phyloP scores from a whole-genome alignment of 2,329 filamentous ascomycete species.

The Trichoderma hamatum region DNA sequence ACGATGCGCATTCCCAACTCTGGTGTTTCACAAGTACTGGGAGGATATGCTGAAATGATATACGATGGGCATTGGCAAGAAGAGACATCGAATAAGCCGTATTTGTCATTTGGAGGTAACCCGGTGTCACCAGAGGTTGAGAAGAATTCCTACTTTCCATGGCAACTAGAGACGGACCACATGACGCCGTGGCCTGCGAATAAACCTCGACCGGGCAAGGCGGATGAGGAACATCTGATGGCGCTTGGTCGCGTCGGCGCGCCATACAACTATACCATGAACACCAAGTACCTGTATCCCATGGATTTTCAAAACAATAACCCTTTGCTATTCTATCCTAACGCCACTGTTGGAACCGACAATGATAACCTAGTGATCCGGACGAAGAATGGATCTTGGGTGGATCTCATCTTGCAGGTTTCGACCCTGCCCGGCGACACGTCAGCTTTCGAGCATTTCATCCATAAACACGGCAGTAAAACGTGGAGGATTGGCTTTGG shows the following conservation, averaged over 20 bases:
- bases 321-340: conserved; percentile 50
- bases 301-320: conserved; percentile 39
- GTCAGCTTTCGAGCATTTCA: conserved; percentile 48
- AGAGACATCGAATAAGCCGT: conserved; percentile 34
- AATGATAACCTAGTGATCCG: conserved; percentile 52
- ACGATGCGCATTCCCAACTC: conserved; percentile 58
- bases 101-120: conserved; percentile 41
- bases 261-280: conserved; percentile 58
- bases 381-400: conserved; percentile 53
- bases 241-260: conserved; percentile 45
- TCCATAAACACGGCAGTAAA: conserved; percentile 67
- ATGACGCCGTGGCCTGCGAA: conserved; percentile 52
- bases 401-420: conserved; percentile 57
- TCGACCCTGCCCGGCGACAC: conserved; percentile 48
- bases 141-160: conserved; percentile 48
- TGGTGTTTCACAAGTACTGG: conserved; percentile 58
- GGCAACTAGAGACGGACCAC: conserved; percentile 6
- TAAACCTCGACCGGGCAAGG: conserved; percentile 44
- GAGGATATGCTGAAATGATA: conserved; percentile 45
- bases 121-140: background rate
- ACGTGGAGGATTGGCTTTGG: conserved; percentile 60
- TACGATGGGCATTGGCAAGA: conserved; percentile 1
- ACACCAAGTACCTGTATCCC: conserved; percentile 48
- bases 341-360: conserved; percentile 38
- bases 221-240: conserved; percentile 52